Percentiles rank a stretch among this genome's conserved stretches.
phyloP scores from a whole-genome alignment of 116 monocot genomes.

The Iris pallida region DNA sequence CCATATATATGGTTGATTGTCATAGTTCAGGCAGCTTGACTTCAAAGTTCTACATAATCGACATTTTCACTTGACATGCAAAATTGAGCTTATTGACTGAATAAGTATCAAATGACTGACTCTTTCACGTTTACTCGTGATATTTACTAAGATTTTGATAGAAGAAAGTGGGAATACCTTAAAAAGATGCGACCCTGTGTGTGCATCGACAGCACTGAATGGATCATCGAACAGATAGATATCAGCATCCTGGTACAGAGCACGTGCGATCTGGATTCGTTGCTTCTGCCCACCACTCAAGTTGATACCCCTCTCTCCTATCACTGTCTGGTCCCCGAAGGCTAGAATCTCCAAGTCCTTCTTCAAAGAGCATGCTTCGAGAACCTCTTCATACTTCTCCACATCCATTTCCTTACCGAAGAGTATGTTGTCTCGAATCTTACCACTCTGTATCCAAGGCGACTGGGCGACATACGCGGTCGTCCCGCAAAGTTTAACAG shows the following conservation, averaged over 20 bases:
- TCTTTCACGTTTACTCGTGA: too few relatives aligned
- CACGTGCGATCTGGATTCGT: slow-evolving; percentile 62
- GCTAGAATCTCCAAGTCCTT: slow-evolving; percentile 62
- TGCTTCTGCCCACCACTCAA: slow-evolving; percentile 87
- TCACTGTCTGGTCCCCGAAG: slow-evolving; percentile 60
- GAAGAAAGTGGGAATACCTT: slow-evolving; percentile 18
- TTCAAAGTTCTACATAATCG: too few relatives aligned
- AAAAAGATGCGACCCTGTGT: slow-evolving; percentile 51
- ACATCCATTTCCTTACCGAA: slow-evolving; percentile 53
- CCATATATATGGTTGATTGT: too few relatives aligned
- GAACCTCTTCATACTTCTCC: slow-evolving; percentile 34
- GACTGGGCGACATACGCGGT: slow-evolving; percentile 63
- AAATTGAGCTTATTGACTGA: too few relatives aligned
- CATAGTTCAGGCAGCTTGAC: too few relatives aligned
- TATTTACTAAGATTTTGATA: too few relatives aligned
- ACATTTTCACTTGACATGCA: too few relatives aligned
- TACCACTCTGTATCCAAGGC: slow-evolving; percentile 74
- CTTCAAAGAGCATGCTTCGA: slow-evolving; percentile 57
- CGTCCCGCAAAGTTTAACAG: slow-evolving; percentile 32
- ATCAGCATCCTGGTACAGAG: slow-evolving; percentile 64
- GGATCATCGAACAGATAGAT: slow-evolving; percentile 66
- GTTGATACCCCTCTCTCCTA: slow-evolving; percentile 77
- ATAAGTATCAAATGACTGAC: too few relatives aligned
- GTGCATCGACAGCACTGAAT: slow-evolving; percentile 71
- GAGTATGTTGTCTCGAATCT: slow-evolving; percentile 51